Evolutionary conservation across 2,329 filamentous ascomycete genomes (phyloP), one percentile per base, ranked within the genome.

Genomic region (Leptographium radiaticola): DNA sequence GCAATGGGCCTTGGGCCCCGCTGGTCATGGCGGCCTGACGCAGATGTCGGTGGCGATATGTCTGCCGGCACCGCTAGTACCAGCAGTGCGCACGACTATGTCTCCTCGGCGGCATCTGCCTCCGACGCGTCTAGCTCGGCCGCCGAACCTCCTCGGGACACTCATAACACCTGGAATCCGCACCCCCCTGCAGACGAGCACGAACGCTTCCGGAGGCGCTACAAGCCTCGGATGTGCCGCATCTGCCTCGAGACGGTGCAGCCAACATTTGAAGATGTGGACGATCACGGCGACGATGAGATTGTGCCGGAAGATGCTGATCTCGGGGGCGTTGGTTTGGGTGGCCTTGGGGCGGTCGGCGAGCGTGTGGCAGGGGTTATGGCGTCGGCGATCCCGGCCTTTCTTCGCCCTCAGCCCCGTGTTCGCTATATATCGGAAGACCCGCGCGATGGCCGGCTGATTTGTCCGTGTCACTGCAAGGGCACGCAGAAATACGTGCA

Each of bases 401-500:
- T 62, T 57, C 66, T 60, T 57, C 61, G 53, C 59, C 36, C 25
- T 4, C 6, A 36, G 30, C 58, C 64, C 10, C 62, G 62, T 36
- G 63, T 67, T 9, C 67, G 66, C 20, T 95, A 95, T 63, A 76
- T 83, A 51, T 90, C 87, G 30, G 80, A 86, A 57, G 86, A 88
- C 59, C 76, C 81, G 8, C 76, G 84, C 59, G 77, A 85, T 34
- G 88, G 88, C 42, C 83, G 89, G 51, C 74, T 98, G 33, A 79
- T 97, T 61, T 86, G 86, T 53, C 93, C 93, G 39, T 98, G 93
- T 75, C 83, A 84, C 70, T 98, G 93, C 76, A 94, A 88, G 71
- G 93, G 93, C 52, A 88, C 87, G 42, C 87, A 91, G 61, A 87
- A 87, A 70, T 96, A 95, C 68, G 89, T 97, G 30, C 93, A 98